Conservation (phyloP, 495 filamentous ascomycete species). For the Endocarpon pusillum region DNA sequence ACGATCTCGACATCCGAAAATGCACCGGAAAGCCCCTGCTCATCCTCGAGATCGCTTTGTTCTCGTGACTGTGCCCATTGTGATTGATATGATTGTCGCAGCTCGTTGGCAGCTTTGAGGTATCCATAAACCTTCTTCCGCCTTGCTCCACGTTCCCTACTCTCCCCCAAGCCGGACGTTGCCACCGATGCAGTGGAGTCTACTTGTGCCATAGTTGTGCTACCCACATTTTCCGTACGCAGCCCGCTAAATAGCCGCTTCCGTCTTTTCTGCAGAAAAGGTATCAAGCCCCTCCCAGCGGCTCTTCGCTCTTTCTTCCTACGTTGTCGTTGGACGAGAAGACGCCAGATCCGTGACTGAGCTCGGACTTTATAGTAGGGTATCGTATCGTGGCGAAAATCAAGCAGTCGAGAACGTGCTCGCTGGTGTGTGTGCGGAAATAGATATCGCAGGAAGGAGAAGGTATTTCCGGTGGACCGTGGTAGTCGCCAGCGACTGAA, state of each 20-base stretch:
- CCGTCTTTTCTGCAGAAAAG: slow-evolving; percentile 29
- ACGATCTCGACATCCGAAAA: slow-evolving; percentile 72
- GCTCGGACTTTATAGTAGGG: slow-evolving; percentile 48
- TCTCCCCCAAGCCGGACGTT: slow-evolving; percentile 17
- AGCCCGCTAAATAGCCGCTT: slow-evolving; percentile 22
- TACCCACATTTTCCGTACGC: slow-evolving; percentile 2
- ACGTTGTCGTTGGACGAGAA: slow-evolving; percentile 46
- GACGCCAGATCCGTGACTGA: slow-evolving; percentile 59
- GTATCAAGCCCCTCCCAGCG: slow-evolving; percentile 29
- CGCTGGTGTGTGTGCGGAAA: slow-evolving; percentile 40
- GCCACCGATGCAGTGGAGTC: slow-evolving; percentile 13
- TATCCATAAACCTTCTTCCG: slow-evolving; percentile 73
- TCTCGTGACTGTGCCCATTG: slow-evolving; percentile 30
- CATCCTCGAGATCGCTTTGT: slow-evolving; percentile 32
- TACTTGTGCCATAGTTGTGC: slow-evolving; percentile 22
- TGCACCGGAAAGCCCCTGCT: slow-evolving; percentile 48
- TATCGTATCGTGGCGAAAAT: slow-evolving; percentile 56
- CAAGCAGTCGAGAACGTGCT: slow-evolving; percentile 41
- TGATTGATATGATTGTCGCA: slow-evolving; percentile 64
- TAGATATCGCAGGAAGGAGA: slow-evolving; percentile 22
- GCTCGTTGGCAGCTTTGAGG: slow-evolving; percentile 74
- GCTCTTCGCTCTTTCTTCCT: slow-evolving; percentile 27
- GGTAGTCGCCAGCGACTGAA: neutral
- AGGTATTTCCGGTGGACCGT: neutral
- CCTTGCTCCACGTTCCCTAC: slow-evolving; percentile 44